These are phyloP conservation scores for Austroboletus niveus DNA, from an alignment of 1,284 basidiomycete genomes.

Conservation along the genomic window DNA sequence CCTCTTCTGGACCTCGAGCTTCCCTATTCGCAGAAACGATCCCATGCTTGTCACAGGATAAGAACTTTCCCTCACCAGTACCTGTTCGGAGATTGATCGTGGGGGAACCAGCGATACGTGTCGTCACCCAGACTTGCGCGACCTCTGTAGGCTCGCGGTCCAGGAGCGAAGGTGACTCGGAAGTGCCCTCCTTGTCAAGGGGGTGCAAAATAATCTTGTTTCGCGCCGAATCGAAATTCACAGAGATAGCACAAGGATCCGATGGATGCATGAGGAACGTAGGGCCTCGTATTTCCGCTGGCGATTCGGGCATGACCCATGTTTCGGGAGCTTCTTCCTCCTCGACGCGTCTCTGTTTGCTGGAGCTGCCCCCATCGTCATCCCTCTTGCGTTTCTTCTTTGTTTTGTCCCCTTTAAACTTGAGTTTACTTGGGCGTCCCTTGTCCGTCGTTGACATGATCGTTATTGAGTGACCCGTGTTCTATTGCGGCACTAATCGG, in stretches of 20 bases:
- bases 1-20: slow-evolving; percentile 83
- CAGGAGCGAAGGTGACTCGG: slow-evolving; percentile 45
- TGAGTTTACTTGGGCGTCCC: slow-evolving; percentile 68
- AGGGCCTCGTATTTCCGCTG: slow-evolving; percentile 77
- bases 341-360: slow-evolving; percentile 50
- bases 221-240: slow-evolving; percentile 78
- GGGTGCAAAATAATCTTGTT: slow-evolving; percentile 62
- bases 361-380: slow-evolving; percentile 42
- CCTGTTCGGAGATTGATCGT: slow-evolving; percentile 83
- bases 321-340: slow-evolving; percentile 66
- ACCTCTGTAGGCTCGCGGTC: slow-evolving; percentile 75
- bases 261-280: slow-evolving; percentile 79
- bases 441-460: slow-evolving; percentile 38
- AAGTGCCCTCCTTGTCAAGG: slow-evolving; percentile 58
- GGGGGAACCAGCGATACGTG: slow-evolving; percentile 74
- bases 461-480: neutral
- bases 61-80: slow-evolving; percentile 82
- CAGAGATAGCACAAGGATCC: slow-evolving; percentile 67
- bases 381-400: slow-evolving; percentile 79
- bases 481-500: slow-evolving; percentile 15
- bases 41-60: slow-evolving; percentile 82
- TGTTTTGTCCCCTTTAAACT: slow-evolving; percentile 84
- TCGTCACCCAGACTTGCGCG: slow-evolving; percentile 84
- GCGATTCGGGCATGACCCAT: slow-evolving; percentile 74
- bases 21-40: slow-evolving; percentile 79